Percentiles rank a stretch among this genome's conserved stretches.
Conservation (phyloP, 1,284 basidiomycete species). For the Nidula niveotomentosa region DNA sequence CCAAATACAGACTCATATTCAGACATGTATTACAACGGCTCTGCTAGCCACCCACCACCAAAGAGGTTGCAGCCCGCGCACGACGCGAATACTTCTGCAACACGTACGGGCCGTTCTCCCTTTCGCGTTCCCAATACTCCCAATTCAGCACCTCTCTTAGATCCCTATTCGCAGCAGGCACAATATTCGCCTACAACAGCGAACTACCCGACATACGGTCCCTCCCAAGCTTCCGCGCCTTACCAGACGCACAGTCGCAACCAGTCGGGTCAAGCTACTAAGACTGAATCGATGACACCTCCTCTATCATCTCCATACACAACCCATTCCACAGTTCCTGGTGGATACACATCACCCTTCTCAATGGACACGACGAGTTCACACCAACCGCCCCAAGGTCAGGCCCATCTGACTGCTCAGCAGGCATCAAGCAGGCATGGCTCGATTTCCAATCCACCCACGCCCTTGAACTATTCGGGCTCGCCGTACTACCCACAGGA, state of each 20-base stretch:
- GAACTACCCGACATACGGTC: conserved; percentile 47
- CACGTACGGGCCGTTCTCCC: conserved; percentile 57
- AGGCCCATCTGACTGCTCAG: conserved; percentile 45
- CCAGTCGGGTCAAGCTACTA: conserved; percentile 49
- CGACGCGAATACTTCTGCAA: conserved; percentile 42
- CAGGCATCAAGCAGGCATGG: conserved; percentile 38
- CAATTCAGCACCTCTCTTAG: conserved; percentile 47
- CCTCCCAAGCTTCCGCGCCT: conserved; percentile 33
- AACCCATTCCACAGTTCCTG: conserved; percentile 38
- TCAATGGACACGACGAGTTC: conserved; percentile 64
- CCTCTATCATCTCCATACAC: conserved; percentile 54
- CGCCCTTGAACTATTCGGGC: conserved; percentile 58
- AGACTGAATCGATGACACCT: conserved; percentile 52
- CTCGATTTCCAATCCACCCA: conserved; percentile 62
- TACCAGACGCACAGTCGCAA: conserved; percentile 62
- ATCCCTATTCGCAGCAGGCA: conserved; percentile 67
- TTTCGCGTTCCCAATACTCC: conserved; percentile 50
- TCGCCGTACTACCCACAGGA: conserved; percentile 61
- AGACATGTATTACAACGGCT: conserved; percentile 63
- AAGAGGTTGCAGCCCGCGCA: conserved; percentile 57
- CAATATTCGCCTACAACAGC: conserved; percentile 61
- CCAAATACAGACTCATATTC: conserved; percentile 48
- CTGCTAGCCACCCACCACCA: conserved; percentile 40
- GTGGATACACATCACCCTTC: conserved; percentile 27
- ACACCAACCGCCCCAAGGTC: conserved; percentile 48